These are phyloP conservation scores for Onygena corvina DNA, from an alignment of 2,329 filamentous ascomycete genomes.

Conservation along the genomic window DNA sequence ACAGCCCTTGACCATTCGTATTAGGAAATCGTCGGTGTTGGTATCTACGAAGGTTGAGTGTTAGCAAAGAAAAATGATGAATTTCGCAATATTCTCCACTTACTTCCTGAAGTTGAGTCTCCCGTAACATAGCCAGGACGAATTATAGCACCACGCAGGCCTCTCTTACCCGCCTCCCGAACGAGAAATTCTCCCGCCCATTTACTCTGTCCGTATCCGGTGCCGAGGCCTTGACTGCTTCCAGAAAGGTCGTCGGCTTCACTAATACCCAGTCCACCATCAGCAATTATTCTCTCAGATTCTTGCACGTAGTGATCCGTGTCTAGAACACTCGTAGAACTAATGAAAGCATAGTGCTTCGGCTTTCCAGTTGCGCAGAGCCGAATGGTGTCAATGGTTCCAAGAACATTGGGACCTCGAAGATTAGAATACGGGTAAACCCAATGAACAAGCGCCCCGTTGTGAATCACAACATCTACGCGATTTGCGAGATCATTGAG, in stretches of 20 bases:
- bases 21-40: conserved; percentile 81
- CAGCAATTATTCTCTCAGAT: conserved; percentile 49
- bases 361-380: conserved; percentile 66
- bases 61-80: background rate
- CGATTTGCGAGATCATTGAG: conserved; percentile 56
- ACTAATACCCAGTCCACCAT: conserved; percentile 52
- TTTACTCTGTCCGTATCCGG: conserved; percentile 84
- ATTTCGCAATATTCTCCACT: conserved; percentile 11
- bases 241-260: conserved; percentile 71
- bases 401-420: conserved; percentile 63
- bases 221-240: conserved; percentile 62
- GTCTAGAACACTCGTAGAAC: conserved; percentile 71
- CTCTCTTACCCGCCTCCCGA: conserved; percentile 63
- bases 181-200: conserved; percentile 67
- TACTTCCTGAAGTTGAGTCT: conserved; percentile 51
- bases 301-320: conserved; percentile 67
- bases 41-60: conserved; percentile 34
- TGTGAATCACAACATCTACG: conserved; percentile 67
- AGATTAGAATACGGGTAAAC: conserved; percentile 64
- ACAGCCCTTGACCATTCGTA: conserved; percentile 77
- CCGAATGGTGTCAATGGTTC: conserved; percentile 61
- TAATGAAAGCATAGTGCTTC: conserved; percentile 71
- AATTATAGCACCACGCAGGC: conserved; percentile 62
- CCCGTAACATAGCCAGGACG: conserved; percentile 79
- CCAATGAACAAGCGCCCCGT: conserved; percentile 71